Evolutionary conservation across 495 filamentous ascomycete genomes (phyloP), one percentile per base, ranked within the genome.

Genomic region (Penicillium angulare): DNA sequence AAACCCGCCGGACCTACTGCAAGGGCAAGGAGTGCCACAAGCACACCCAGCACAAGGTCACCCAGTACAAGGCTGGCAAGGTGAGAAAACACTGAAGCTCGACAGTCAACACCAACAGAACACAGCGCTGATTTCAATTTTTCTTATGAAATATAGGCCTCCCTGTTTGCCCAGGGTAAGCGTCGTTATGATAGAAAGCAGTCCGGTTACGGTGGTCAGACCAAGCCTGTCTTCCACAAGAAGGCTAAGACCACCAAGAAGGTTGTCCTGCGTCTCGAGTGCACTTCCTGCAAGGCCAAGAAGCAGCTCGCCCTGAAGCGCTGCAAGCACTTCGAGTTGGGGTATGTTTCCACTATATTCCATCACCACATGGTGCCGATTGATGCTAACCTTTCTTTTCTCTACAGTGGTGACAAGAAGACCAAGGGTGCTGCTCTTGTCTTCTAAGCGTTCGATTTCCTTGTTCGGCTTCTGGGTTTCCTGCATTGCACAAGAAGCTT

Each of bases 171-270:
- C 62, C 92, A 96, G 84, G 93, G 93, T 84, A 99, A 97, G 87
- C 89, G 93, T 76, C 92, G 93, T 86, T 99, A 99, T 83, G 93
- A 97, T 81, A 87, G 95, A 71, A 99, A 99, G 82, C 95, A 99
- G 82, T 89, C 86, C 68, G 74, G 93, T 84, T 98, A 96, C 79
- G 93, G 95, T 86, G 93, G 93, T 87, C 93, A 98, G 81, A 98
- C 93, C 57, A 98, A 98, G 80, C 91, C 91, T 60, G 89, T 96
- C 65, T 96, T 99, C 87, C 92, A 97, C 88, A 97, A 97, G 86
- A 97, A 97, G 84, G 95, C 95, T 56, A 99, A 99, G 87, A 97
- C 95, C 58, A 99, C 95, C 66, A 99, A 97, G 86, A 99, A 99
- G 88, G 86, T 99, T 62, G 95, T 99, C 72, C 79, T 99, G 65